Evolutionary conservation across 805 yeast species (phyloP).

Genomic region (Saccharomycopsis babjevae): DNA sequence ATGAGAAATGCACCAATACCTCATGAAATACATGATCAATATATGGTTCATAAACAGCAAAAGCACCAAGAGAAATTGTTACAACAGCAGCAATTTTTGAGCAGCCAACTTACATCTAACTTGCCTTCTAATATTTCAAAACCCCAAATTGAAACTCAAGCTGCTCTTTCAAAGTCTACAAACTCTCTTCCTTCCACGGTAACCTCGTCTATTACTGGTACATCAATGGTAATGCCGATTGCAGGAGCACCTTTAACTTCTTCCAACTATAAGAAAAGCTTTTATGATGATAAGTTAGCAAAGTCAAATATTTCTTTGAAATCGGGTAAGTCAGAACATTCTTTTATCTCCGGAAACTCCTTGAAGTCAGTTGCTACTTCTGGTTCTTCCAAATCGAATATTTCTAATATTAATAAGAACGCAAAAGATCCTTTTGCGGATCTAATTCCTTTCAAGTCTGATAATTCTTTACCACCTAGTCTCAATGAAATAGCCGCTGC

Average conservation of each 20-base stretch:
- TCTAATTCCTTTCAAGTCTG: background rate
- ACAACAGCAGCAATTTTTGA: constrained; percentile 1
- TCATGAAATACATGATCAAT: constrained; percentile 19
- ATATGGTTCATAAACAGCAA: constrained; percentile 14
- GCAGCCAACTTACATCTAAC: background rate
- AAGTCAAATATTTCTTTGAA: constrained; percentile 11
- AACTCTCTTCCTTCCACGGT: background rate
- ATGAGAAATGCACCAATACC: constrained; percentile 49
- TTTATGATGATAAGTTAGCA: constrained; percentile 6
- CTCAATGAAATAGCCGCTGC: background rate
- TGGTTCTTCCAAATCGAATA: constrained; percentile 3
- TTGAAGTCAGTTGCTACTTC: constrained; percentile 2
- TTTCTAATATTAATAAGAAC: background rate
- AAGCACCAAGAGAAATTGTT: constrained; percentile 1
- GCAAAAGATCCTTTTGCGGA: constrained; percentile 15
- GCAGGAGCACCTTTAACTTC: background rate
- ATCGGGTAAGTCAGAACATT: constrained; percentile 13
- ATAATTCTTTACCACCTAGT: background rate
- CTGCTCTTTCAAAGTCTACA: background rate
- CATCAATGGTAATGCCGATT: background rate
- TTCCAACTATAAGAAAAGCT: background rate
- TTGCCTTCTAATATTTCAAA: background rate
- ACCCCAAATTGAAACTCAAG: background rate
- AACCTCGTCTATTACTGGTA: background rate
- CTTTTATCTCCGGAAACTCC: constrained; percentile 8